phyloP scores from a whole-genome alignment of 163 green algal species.

The Chloroidium sp. region DNA sequence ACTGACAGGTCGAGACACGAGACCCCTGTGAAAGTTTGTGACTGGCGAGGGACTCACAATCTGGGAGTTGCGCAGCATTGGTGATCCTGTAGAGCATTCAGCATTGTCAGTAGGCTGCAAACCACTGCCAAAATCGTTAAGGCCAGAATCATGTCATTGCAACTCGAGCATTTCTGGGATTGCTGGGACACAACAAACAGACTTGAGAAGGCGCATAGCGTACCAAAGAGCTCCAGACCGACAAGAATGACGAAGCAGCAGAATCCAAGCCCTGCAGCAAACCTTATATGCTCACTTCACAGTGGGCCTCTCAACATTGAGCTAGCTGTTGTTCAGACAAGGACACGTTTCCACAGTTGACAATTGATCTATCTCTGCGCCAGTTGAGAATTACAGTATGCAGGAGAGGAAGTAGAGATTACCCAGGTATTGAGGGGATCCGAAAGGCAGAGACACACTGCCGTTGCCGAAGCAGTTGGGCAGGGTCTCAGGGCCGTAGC shows the following conservation, averaged over 20 bases:
- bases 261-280: slow-evolving; percentile 44
- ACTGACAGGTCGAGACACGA: too few relatives aligned
- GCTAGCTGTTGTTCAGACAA: too few relatives aligned
- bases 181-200: too few relatives aligned
- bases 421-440: slow-evolving; percentile 54
- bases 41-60: not conserved
- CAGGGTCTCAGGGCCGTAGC: slow-evolving; percentile 14
- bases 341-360: too few relatives aligned
- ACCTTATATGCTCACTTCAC: too few relatives aligned
- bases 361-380: too few relatives aligned
- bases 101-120: not conserved
- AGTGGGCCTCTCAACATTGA: too few relatives aligned
- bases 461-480: slow-evolving; percentile 54
- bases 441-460: slow-evolving; percentile 63
- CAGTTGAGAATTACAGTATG: not conserved
- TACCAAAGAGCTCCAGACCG: slow-evolving; percentile 57
- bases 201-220: slow-evolving; percentile 36
- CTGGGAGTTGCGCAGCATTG: not conserved
- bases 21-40: not conserved
- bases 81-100: not conserved
- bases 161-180: too few relatives aligned
- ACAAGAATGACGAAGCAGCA: slow-evolving; percentile 55
- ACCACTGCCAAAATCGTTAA: slow-evolving; percentile 32
- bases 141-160: too few relatives aligned
- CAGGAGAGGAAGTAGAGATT: not conserved